Base-by-base conservation (phyloP, 225 moss, liverwort and hornwort genomes). In the Physcomitrium patens region DNA sequence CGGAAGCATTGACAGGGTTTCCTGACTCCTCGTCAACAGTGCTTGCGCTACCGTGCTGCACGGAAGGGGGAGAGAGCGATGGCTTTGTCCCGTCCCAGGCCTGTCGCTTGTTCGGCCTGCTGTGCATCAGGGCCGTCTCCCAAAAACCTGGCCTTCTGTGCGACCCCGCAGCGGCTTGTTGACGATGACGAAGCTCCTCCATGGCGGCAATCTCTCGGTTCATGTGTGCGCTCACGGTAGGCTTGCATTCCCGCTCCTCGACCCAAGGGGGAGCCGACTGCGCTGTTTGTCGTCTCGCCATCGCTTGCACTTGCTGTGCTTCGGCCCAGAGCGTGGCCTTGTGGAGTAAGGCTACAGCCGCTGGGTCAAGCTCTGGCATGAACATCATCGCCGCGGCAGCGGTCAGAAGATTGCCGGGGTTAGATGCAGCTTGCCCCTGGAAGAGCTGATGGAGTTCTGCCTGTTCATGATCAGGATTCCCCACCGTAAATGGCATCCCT, bases 51-150 rank as follows among this genome's bases (percentile, higher is more conserved):
- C 73, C 79, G 13, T 68, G 67, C n/a, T 51, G 71, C 27, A 65
- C 60, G 12, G 8, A n/a, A 14, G 26, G 2, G 13, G 13, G 62
- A 28, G 26, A n/a, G 9, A 52, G 17, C 15, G 71, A 8, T 3
- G 26, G 22, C 59, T 58, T 71, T 24, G 26, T 0, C 24, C 71
- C 56, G 19, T 57, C 55, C 65, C 55, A 64, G 15, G 28, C 67
- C 4, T 70, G 71, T 57, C 65, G 73, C 67, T 67, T 74, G 74
- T 41, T 79, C 46, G 72, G 79, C 17, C 79, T 69, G 12, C 75
- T 80, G 23, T 80, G 70, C 80, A 80, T 75, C 64, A 80, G 43
- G 2, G 80, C 80, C 16, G 75, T 70, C 43, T 80, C 80, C 80
- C 80, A 80, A 64, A 80, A 80, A 10, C 70, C 70, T 8, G 75